These are phyloP conservation scores for Silybum marianum DNA, from an alignment of 129 eudicot species.

Conservation along the genomic window DNA sequence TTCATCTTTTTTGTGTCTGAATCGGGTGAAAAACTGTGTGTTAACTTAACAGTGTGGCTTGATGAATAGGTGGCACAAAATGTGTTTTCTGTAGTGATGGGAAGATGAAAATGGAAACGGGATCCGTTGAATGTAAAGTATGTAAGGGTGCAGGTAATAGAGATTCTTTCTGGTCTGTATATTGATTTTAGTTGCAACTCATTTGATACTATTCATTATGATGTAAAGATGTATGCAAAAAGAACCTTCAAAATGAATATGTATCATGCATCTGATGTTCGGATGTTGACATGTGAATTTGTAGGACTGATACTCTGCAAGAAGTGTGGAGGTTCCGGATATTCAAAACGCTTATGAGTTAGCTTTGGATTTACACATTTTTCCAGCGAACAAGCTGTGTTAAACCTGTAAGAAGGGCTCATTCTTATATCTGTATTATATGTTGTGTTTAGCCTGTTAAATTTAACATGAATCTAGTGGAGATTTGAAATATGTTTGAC, in stretches of 20 bases:
- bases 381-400: neutral
- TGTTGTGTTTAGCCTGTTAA: neutral
- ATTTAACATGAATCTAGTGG: neutral
- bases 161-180: neutral
- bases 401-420: slow-evolving; percentile 23
- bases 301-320: slow-evolving; percentile 83
- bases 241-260: neutral
- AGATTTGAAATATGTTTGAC: slow-evolving; percentile 14
- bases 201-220: neutral
- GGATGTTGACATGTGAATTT: slow-evolving; percentile 23
- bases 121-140: slow-evolving; percentile 86
- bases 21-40: neutral
- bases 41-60: slow-evolving; percentile 27
- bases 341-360: slow-evolving; percentile 68
- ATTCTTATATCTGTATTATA: slow-evolving; percentile 16
- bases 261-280: slow-evolving; percentile 15
- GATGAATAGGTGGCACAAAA: slow-evolving; percentile 86
- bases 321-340: slow-evolving; percentile 87
- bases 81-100: slow-evolving; percentile 93
- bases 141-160: slow-evolving; percentile 98
- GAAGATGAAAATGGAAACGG: slow-evolving; percentile 87
- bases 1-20: neutral
- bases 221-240: neutral
- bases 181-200: neutral
- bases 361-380: slow-evolving; percentile 12